Evolutionary conservation across 1,284 basidiomycete species (phyloP).

Genomic region (Papiliotrema laurentii): DNA sequence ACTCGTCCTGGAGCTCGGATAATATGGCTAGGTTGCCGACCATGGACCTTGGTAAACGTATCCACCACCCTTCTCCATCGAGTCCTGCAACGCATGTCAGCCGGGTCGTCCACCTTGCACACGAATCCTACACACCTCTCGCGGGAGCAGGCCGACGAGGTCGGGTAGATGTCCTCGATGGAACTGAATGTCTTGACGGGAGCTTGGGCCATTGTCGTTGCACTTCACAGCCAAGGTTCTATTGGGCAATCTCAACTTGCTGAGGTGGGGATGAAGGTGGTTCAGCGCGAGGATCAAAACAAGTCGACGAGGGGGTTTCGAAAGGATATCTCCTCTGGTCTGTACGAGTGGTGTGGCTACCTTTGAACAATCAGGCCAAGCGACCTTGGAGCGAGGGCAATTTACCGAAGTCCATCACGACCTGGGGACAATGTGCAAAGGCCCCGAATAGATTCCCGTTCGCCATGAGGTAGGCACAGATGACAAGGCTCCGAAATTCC

Average conservation of each 20-base stretch:
- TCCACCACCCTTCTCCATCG: constrained; percentile 11
- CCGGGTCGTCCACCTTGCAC: too few species aligned
- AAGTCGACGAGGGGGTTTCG: not conserved
- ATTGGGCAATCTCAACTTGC: too few species aligned
- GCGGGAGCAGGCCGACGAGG: not conserved
- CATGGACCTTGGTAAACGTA: constrained; percentile 63
- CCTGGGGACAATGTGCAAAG: not conserved
- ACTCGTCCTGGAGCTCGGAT: constrained; percentile 78
- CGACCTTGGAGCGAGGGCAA: too few species aligned
- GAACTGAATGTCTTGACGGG: not conserved
- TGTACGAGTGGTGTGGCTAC: too few species aligned
- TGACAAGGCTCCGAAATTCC: too few species aligned
- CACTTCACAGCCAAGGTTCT: not conserved
- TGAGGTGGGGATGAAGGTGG: not conserved
- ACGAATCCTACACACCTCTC: not conserved
- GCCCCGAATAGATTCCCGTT: not conserved
- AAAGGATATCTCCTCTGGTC: too few species aligned
- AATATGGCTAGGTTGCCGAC: constrained; percentile 63
- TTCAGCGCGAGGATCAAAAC: not conserved
- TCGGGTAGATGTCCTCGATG: not conserved
- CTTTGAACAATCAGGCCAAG: too few species aligned
- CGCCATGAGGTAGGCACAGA: not conserved
- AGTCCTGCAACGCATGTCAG: not conserved
- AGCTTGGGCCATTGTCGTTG: not conserved
- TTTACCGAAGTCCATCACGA: not conserved